Conservation (phyloP, 441 rosid species). For the Gossypium davidsonii region DNA sequence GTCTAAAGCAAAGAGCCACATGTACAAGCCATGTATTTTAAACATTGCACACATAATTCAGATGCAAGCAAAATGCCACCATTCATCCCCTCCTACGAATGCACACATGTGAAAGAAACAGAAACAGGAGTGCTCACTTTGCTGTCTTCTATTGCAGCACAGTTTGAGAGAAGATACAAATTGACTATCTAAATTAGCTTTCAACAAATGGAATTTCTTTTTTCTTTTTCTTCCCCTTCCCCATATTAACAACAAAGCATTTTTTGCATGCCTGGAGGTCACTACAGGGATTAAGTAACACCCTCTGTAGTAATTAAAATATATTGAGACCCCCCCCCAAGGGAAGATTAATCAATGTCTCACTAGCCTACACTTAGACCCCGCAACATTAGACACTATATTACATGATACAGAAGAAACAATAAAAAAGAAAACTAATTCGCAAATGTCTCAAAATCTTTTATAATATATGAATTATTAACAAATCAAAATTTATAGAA, state of each 20-base stretch:
- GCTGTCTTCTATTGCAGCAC: background rate
- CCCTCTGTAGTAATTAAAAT: background rate
- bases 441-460: too few species aligned
- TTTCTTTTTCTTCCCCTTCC: background rate
- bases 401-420: too few species aligned
- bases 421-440: too few species aligned
- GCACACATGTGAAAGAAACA: background rate
- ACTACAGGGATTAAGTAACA: background rate
- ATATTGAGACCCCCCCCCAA: background rate
- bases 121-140: background rate
- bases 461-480: too few species aligned
- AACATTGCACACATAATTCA: background rate
- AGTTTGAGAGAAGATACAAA: background rate
- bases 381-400: too few species aligned
- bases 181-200: constrained; percentile 1
- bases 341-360: background rate
- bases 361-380: background rate
- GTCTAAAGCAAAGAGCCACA: background rate
- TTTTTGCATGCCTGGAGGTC: background rate
- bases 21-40: background rate
- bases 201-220: background rate
- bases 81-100: background rate
- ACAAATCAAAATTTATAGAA: too few species aligned
- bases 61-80: background rate
- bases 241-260: background rate